phyloP scores from a whole-genome alignment of 768 basidiomycete species.

The Ramaria sp. region DNA sequence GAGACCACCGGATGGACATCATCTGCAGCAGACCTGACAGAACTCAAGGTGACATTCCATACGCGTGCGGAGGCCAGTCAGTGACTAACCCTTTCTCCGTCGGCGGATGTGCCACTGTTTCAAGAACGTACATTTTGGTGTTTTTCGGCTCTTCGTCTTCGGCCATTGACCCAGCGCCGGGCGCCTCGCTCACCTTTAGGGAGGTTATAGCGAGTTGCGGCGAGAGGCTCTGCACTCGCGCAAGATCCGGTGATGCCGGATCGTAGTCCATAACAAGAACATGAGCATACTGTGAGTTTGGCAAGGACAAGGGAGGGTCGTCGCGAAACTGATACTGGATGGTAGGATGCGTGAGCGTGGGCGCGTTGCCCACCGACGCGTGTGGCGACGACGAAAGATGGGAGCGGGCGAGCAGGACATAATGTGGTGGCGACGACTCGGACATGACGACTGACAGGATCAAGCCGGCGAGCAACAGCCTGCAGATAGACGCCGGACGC shows the following conservation, averaged over 20 bases:
- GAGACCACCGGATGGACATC: background rate
- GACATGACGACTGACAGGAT: conserved; percentile 2
- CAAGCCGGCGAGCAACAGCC: background rate
- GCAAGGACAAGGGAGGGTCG: conserved; percentile 57
- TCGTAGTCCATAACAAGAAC: conserved; percentile 67
- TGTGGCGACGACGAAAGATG: conserved; percentile 30
- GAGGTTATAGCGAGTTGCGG: conserved; percentile 39
- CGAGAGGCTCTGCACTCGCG: conserved; percentile 33
- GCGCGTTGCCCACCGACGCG: conserved; percentile 18
- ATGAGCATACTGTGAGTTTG: conserved; percentile 45
- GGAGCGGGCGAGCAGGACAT: conserved; percentile 56
- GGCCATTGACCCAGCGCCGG: conserved; percentile 36
- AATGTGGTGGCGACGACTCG: conserved; percentile 40
- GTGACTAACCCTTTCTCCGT: background rate
- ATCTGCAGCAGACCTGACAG: background rate
- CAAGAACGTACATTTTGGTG: conserved; percentile 6
- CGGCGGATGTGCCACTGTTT: background rate
- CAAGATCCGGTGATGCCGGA: conserved; percentile 25
- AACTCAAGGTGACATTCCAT: background rate
- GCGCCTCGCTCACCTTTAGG: conserved; percentile 61
- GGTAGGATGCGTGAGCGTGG: conserved; percentile 47
- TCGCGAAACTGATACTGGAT: conserved; percentile 80
- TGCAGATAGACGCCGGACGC: background rate
- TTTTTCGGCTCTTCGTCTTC: conserved; percentile 8
- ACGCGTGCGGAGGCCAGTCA: background rate